Conservation (phyloP, 140 eudicot species). For the Eryngium alpinum region DNA sequence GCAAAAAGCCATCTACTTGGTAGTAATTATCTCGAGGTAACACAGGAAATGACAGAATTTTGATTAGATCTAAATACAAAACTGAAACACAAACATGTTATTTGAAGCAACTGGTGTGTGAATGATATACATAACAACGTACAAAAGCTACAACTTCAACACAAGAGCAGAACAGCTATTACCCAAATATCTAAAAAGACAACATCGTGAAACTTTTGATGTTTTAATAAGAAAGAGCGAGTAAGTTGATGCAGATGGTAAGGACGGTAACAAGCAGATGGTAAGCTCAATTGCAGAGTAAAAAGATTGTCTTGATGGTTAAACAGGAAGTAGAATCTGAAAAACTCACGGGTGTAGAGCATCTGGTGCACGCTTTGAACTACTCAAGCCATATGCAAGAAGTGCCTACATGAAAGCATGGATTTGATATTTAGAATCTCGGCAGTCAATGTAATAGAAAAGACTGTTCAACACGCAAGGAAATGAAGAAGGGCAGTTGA, state of each 20-base stretch:
- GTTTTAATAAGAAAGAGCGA: neutral
- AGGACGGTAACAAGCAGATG: neutral
- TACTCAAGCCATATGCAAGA: slow-evolving; percentile 89
- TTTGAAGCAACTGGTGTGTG: neutral
- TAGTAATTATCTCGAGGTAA: neutral
- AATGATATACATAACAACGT: neutral
- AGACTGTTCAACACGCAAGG: neutral
- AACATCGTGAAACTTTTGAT: neutral
- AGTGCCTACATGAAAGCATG: slow-evolving; percentile 54
- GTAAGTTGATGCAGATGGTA: slow-evolving; percentile 3
- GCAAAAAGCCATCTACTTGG: neutral
- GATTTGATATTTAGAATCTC: slow-evolving; percentile 13
- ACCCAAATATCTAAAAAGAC: neutral
- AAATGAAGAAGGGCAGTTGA: neutral
- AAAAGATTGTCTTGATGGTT: neutral
- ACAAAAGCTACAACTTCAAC: neutral
- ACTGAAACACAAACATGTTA: neutral
- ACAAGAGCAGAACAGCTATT: neutral
- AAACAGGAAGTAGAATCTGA: slow-evolving; percentile 2
- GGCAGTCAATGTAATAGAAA: slow-evolving; percentile 13
- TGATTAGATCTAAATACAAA: neutral
- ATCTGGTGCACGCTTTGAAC: slow-evolving; percentile 97
- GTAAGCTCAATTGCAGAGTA: neutral
- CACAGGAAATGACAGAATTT: neutral
- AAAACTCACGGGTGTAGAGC: slow-evolving; percentile 96